phyloP scores from a whole-genome alignment of 148 eudicot species.

The Chenopodium formosanum region DNA sequence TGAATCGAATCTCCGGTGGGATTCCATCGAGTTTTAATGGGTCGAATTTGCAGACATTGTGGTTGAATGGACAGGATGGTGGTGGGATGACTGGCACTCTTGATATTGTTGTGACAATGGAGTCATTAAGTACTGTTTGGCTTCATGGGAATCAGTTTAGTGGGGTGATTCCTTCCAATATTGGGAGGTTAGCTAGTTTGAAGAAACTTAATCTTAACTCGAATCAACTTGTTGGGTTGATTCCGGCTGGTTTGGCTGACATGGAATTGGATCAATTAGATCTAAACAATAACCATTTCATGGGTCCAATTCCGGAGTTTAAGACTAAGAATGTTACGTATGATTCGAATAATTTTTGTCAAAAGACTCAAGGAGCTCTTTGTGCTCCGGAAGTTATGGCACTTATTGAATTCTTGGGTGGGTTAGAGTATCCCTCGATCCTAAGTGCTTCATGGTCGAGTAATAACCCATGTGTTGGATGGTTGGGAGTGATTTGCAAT shows the following conservation, averaged over 20 bases:
- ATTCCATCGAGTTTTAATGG: conserved; percentile 63
- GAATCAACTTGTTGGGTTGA: conserved; percentile 73
- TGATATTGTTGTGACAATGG: conserved; percentile 67
- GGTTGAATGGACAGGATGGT: conserved; percentile 77
- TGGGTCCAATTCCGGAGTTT: conserved; percentile 82
- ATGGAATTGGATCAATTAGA: conserved; percentile 53
- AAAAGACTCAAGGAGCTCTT: conserved; percentile 45
- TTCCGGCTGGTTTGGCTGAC: conserved; percentile 73
- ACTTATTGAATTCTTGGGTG: conserved; percentile 68
- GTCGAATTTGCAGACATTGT: conserved; percentile 54
- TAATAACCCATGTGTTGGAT: conserved; percentile 70
- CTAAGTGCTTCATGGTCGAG: conserved; percentile 82
- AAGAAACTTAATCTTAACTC: conserved; percentile 70
- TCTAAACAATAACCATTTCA: conserved; percentile 83
- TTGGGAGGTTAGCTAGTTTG: conserved; percentile 55
- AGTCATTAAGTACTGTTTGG: conserved; percentile 78
- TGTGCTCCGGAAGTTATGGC: conserved; percentile 82
- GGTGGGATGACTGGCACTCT: conserved; percentile 73
- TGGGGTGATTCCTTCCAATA: conserved; percentile 62
- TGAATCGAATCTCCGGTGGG: conserved; percentile 58
- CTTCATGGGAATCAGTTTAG: conserved; percentile 92
- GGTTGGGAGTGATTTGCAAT: conserved; percentile 83
- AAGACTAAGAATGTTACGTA: conserved; percentile 59
- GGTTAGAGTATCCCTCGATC: conserved; percentile 61
- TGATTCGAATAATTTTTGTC: conserved; percentile 68